A percentile compares a stretch with the other conserved stretches of the same genome.
These are phyloP conservation scores for Sextonia rubra DNA, from an alignment of 164 flowering plant species.

Conservation along the genomic window DNA sequence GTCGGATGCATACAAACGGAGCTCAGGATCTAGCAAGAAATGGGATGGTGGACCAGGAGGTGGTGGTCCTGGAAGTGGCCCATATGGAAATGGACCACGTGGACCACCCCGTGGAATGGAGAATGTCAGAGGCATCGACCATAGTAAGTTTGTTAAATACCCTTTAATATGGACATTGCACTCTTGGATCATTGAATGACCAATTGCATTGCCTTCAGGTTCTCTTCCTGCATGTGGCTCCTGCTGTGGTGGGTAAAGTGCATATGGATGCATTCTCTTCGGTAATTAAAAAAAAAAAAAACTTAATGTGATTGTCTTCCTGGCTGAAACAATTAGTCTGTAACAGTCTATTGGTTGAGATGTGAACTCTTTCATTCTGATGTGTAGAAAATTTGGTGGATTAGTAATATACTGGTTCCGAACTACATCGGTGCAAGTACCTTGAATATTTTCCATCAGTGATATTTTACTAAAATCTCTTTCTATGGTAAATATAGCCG, in stretches of 20 bases:
- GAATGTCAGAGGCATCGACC: conserved; percentile 87
- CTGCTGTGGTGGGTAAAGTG: conserved; percentile 69
- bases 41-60: conserved; percentile 92
- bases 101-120: conserved; percentile 83
- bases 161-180: neutral
- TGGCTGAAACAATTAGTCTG: neutral
- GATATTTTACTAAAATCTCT: too few species aligned
- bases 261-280: neutral
- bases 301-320: neutral
- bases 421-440: neutral
- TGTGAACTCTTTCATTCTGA: neutral
- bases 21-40: conserved; percentile 70
- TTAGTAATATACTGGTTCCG: neutral
- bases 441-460: neutral
- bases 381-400: neutral
- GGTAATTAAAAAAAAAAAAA: neutral
- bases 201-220: conserved; percentile 35
- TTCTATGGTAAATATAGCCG: too few species aligned
- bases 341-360: neutral
- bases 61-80: conserved; percentile 88
- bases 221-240: conserved; percentile 96
- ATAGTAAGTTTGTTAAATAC: conserved; percentile 46
- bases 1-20: conserved; percentile 79
- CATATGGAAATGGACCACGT: conserved; percentile 83
- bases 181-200: neutral